Evolutionary conservation across 768 basidiomycete species (phyloP).

Genomic region (Russula lepida): DNA sequence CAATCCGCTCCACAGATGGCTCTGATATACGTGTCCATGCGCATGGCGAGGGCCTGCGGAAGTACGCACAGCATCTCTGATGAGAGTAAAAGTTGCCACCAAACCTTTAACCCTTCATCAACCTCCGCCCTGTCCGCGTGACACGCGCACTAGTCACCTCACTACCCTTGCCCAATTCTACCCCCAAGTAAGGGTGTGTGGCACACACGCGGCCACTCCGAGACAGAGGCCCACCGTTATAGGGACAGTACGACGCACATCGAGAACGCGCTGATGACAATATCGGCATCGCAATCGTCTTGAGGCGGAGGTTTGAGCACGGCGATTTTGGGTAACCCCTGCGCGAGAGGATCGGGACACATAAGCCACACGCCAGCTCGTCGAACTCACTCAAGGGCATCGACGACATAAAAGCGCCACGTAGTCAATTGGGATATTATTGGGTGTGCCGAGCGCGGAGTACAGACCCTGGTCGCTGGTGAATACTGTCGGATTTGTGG

Average conservation of each 20-base stretch:
- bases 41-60: too few species aligned
- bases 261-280: conserved; percentile 51
- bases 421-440: conserved; percentile 21
- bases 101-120: conserved; percentile 68
- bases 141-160: conserved; percentile 51
- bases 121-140: conserved; percentile 55
- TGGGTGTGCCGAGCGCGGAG: conserved; percentile 30
- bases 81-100: conserved; percentile 37
- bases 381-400: conserved; percentile 45
- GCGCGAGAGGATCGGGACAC: conserved; percentile 53
- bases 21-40: too few species aligned
- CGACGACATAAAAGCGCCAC: conserved; percentile 15
- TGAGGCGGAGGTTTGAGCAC: conserved; percentile 36
- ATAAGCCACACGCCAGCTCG: conserved; percentile 48
- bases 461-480: conserved; percentile 39
- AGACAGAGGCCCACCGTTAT: conserved; percentile 67
- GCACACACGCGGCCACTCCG: conserved; percentile 51
- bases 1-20: too few species aligned
- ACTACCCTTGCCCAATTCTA: conserved; percentile 40
- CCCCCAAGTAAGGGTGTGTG: conserved; percentile 53
- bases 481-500: conserved; percentile 70
- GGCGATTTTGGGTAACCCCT: conserved; percentile 68
- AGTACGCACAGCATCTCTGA: not conserved
- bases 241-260: conserved; percentile 68
- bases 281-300: conserved; percentile 34